Evolutionary conservation across 2,329 filamentous ascomycete species (phyloP).

Genomic region (Aspergillus persii): DNA sequence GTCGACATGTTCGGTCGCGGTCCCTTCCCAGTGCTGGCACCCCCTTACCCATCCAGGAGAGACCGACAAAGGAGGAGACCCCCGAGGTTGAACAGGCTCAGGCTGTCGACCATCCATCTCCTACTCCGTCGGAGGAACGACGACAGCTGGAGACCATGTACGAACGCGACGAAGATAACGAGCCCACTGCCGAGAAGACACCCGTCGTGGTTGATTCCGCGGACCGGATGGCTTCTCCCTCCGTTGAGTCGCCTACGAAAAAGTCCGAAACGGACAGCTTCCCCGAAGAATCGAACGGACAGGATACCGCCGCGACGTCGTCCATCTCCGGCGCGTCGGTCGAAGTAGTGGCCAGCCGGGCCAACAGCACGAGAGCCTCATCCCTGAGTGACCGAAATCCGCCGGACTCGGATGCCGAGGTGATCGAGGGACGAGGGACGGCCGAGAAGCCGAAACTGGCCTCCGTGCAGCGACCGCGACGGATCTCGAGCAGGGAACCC

Average conservation of each 20-base stretch:
- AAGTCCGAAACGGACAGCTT: neutral
- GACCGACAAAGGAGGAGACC: neutral
- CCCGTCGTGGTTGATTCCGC: neutral
- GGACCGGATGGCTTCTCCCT: neutral
- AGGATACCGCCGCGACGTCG: conserved; percentile 19
- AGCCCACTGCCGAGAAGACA: conserved; percentile 10
- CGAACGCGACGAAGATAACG: conserved; percentile 32
- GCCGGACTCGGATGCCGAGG: conserved; percentile 21
- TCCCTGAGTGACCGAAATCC: conserved; percentile 18
- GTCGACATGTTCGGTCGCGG: conserved; percentile 44
- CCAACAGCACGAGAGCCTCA: conserved; percentile 20
- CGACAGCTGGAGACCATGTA: conserved; percentile 38
- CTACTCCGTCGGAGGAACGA: conserved; percentile 27
- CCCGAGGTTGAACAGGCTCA: conserved; percentile 14
- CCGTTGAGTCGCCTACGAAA: neutral
- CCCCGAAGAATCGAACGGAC: conserved; percentile 7
- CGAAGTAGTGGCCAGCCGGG: conserved; percentile 18
- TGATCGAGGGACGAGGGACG: conserved; percentile 34
- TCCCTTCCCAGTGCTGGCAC: conserved; percentile 48
- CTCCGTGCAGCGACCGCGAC: conserved; percentile 30
- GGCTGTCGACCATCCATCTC: conserved; percentile 20
- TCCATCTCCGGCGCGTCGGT: conserved; percentile 19
- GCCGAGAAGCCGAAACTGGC: conserved; percentile 29
- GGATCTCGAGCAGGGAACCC: conserved; percentile 27
- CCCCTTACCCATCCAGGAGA: conserved; percentile 13